Percentiles rank a stretch among this genome's conserved stretches.
phyloP scores from a whole-genome alignment of 78 protist genomes.

The Dictyostelium citrinum region DNA sequence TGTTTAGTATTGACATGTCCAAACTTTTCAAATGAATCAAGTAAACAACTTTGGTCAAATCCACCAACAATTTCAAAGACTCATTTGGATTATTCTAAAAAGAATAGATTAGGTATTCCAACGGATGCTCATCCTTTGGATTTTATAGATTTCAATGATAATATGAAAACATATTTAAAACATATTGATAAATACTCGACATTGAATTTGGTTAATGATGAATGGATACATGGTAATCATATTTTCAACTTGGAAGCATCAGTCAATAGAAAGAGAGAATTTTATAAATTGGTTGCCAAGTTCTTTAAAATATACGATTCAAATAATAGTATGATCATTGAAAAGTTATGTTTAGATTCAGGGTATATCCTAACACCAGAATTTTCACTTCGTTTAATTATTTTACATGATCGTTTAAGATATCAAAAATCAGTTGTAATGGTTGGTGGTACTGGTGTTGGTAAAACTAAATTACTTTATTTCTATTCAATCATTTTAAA shows the following conservation, averaged over 20 bases:
- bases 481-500: constrained; percentile 63
- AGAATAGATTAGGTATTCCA: neutral
- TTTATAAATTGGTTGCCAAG: constrained; percentile 21
- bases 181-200: neutral
- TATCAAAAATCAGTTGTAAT: constrained; percentile 29
- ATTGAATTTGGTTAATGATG: neutral
- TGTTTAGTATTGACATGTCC: constrained; percentile 36
- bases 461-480: constrained; percentile 59
- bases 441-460: constrained; percentile 81
- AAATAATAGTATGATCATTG: neutral
- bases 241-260: neutral
- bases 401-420: constrained; percentile 47
- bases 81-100: neutral
- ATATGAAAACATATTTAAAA: neutral
- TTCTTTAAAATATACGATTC: constrained; percentile 9
- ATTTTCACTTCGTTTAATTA: constrained; percentile 49
- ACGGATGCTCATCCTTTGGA: neutral
- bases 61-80: constrained; percentile 55
- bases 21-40: neutral
- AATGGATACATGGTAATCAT: neutral
- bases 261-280: neutral
- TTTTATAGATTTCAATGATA: constrained; percentile 9
- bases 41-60: constrained; percentile 18
- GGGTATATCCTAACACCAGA: constrained; percentile 68
- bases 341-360: constrained; percentile 15